A percentile compares a stretch with the other conserved stretches of the same genome.
phyloP scores from a whole-genome alignment of 2,329 filamentous ascomycete genomes.

The Aspergillus sclerotialis region DNA sequence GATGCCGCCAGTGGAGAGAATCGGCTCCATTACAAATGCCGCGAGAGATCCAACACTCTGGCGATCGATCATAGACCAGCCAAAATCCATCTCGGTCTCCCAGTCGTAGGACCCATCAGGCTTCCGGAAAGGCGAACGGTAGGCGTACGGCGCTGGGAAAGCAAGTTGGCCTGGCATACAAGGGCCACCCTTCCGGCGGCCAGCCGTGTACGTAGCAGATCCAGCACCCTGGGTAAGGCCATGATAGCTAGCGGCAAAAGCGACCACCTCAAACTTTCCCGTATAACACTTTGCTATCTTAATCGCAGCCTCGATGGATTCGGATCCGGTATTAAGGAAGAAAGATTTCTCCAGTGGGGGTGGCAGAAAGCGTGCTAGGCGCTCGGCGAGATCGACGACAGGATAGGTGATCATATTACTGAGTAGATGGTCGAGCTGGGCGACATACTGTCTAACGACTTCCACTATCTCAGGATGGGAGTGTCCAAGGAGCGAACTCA shows the following conservation, averaged over 20 bases:
- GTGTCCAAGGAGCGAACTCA: constrained; percentile 54
- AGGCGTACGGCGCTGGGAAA: constrained; percentile 55
- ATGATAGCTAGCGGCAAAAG: constrained; percentile 53
- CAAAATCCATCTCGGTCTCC: constrained; percentile 57
- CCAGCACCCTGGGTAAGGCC: constrained; percentile 51
- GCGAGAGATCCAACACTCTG: constrained; percentile 56
- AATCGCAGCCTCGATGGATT: constrained; percentile 57
- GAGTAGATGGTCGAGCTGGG: constrained; percentile 52
- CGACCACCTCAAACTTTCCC: constrained; percentile 59
- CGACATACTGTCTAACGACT: constrained; percentile 44
- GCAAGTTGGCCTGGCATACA: constrained; percentile 50
- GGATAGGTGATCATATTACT: constrained; percentile 53
- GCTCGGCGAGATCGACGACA: constrained; percentile 49
- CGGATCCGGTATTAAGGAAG: constrained; percentile 52
- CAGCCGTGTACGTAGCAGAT: constrained; percentile 37
- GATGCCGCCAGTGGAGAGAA: constrained; percentile 55
- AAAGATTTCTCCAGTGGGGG: constrained; percentile 46
- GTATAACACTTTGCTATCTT: constrained; percentile 59
- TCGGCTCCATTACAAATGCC: constrained; percentile 57
- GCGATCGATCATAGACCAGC: constrained; percentile 54
- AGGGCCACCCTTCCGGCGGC: constrained; percentile 15
- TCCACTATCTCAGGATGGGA: constrained; percentile 52
- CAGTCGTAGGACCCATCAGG: constrained; percentile 58
- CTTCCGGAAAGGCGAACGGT: constrained; percentile 55
- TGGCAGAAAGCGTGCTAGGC: constrained; percentile 45